These are phyloP conservation scores for Globisporangium mamillatum DNA, from an alignment of 352 stramenopile genomes.

Conservation along the genomic window DNA sequence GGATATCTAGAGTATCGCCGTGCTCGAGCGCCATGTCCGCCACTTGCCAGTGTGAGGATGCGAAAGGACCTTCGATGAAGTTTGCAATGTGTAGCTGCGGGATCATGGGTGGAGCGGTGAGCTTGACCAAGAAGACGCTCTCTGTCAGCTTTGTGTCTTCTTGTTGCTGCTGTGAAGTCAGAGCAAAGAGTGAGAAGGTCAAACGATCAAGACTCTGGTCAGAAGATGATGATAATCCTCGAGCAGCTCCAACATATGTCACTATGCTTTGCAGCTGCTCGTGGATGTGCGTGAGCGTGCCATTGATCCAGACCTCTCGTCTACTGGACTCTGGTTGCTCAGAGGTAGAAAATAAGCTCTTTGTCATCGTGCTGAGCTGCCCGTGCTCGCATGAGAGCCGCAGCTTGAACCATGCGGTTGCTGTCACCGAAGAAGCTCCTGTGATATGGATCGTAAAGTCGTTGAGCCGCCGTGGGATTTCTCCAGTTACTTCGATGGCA, in stretches of 20 bases:
- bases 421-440: background rate
- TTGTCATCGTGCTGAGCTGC: background rate
- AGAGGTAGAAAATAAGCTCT: background rate
- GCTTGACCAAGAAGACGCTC: slow-evolving; percentile 10
- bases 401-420: slow-evolving; percentile 13
- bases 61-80: slow-evolving; percentile 30
- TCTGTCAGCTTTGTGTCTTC: background rate
- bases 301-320: slow-evolving; percentile 24
- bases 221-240: background rate
- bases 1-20: slow-evolving; percentile 9
- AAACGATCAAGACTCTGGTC: slow-evolving; percentile 12
- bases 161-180: background rate
- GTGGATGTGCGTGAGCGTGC: slow-evolving; percentile 20
- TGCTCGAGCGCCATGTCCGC: slow-evolving; percentile 11
- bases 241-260: background rate
- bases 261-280: slow-evolving; percentile 5
- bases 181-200: slow-evolving; percentile 8
- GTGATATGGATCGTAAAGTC: slow-evolving; percentile 9
- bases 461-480: background rate
- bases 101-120: slow-evolving; percentile 5
- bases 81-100: slow-evolving; percentile 19
- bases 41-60: slow-evolving; percentile 20
- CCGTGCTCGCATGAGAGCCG: slow-evolving; percentile 8
- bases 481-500: slow-evolving; percentile 3
- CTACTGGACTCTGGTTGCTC: background rate